A percentile compares a stretch with the other conserved stretches of the same genome.
Evolutionary conservation across 106 monocot species (phyloP).

Genomic region (Gastrodia elata): DNA sequence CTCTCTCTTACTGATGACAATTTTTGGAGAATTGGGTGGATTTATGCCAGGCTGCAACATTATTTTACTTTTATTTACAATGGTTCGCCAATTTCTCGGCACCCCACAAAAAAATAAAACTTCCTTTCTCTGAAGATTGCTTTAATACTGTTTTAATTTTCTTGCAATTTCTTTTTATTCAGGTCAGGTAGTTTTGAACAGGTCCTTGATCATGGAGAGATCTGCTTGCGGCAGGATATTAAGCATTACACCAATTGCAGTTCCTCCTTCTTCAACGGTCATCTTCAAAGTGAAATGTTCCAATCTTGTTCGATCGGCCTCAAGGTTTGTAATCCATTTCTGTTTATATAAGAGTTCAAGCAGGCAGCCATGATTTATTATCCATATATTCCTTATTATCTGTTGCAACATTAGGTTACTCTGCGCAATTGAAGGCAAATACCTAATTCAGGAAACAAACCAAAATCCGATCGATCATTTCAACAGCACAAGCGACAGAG

Average conservation of each 20-base stretch:
- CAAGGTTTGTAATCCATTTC: conserved; percentile 28
- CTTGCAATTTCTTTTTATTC: conserved; percentile 15
- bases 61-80: conserved; percentile 47
- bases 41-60: conserved; percentile 54
- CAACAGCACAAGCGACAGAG: background rate
- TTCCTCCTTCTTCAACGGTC: conserved; percentile 39
- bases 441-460: conserved; percentile 44
- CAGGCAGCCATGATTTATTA: background rate
- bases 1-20: conserved; percentile 20
- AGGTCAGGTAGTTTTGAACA: conserved; percentile 53
- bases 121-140: background rate
- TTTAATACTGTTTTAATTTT: background rate
- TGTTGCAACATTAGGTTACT: conserved; percentile 24
- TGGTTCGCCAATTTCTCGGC: conserved; percentile 36
- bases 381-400: background rate
- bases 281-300: conserved; percentile 62
- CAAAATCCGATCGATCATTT: conserved; percentile 15
- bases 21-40: conserved; percentile 74
- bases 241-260: conserved; percentile 59
- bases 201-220: conserved; percentile 20
- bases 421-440: conserved; percentile 64
- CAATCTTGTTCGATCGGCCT: conserved; percentile 36
- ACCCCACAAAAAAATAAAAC: too few relatives aligned
- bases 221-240: conserved; percentile 22
- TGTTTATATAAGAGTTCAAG: background rate